Base-by-base conservation (phyloP, 352 stramenopile species). In the Globisporangium apiculatum region DNA sequence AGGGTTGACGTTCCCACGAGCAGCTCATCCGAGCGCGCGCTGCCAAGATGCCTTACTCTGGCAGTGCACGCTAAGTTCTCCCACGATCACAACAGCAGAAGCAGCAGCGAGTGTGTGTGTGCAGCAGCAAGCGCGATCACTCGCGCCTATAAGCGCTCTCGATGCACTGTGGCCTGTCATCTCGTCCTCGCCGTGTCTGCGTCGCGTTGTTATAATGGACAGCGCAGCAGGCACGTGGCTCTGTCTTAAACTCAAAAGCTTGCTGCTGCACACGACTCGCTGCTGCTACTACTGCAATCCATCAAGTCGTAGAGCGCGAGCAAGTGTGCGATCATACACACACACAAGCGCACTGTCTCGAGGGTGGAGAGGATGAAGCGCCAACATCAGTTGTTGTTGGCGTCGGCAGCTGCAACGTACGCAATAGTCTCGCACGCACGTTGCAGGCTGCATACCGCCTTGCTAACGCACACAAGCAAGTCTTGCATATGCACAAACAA, bases 171-270 rank as follows among this genome's bases (percentile, higher is more conserved):
- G 24, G 24, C 24, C 24, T 31, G 24, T 31, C 24, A 31, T 31
- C 24, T 31, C 24, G 24, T 31, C 24, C 24, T 31, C 24, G 2
- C 24, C 24, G 24, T 31, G 24, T 31, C 24, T 31, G 24, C 24
- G 24, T 31, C 24, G 24, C 24, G 24, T 31, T 31, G 24, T 3
- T 31, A 31, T 31, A 31, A 31, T 31, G 24, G 24, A 31, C 24
- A 17, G 42, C 42, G 42, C 42, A 15, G 10, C 42, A 47, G 7
- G 42, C n/a, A 15, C 42, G 36, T 0, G 57, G 49, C 61, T 67
- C 61, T 4, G 61, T 48, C 61, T 67, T 64, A 67, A 67, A 67
- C 61, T 67, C 61, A 67, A 67, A 15, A 15, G 58, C 18, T 56
- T 18, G 38, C 11, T 1, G 10, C 15, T 9, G 24, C 24, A 51